Percentiles rank a stretch among this genome's conserved stretches.
These are phyloP conservation scores for Conidiobolus incongruus DNA, from an alignment of 371 early-diverging fungal genomes.

Conservation along the genomic window DNA sequence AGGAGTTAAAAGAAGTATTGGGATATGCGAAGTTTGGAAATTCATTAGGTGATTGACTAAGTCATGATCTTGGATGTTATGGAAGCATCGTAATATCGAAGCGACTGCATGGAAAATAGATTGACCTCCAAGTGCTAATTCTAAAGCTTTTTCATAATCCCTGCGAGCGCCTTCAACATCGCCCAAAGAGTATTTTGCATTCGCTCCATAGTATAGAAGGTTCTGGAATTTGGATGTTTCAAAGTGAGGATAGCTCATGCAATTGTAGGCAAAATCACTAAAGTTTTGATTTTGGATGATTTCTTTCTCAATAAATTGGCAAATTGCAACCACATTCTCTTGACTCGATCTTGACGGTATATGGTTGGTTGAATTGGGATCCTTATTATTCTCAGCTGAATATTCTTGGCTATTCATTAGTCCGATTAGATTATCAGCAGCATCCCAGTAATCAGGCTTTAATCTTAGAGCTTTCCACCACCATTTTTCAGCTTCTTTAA, in stretches of 20 bases:
- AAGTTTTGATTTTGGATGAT: conserved; percentile 15
- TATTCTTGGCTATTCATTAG: conserved; percentile 10
- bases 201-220: conserved; percentile 66
- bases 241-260: conserved; percentile 10
- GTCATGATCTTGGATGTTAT: conserved; percentile 7
- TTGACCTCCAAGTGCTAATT: conserved; percentile 49
- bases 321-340: conserved; percentile 54
- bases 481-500: conserved; percentile 55
- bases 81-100: conserved; percentile 8
- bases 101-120: conserved; percentile 24
- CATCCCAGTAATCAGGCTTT: conserved; percentile 83
- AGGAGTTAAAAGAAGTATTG: conserved; percentile 31
- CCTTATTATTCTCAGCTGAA: too few species aligned
- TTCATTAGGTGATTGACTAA: conserved; percentile 2
- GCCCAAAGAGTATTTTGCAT: conserved; percentile 49
- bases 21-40: neutral
- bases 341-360: neutral
- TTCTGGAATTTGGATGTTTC: conserved; percentile 46
- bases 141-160: conserved; percentile 52
- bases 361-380: neutral
- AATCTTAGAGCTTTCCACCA: conserved; percentile 69
- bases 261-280: conserved; percentile 1
- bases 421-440: conserved; percentile 67
- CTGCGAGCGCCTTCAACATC: conserved; percentile 41
- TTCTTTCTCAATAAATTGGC: conserved; percentile 48